phyloP scores from a whole-genome alignment of 352 stramenopile species.

The Globisporangium echinulatum region DNA sequence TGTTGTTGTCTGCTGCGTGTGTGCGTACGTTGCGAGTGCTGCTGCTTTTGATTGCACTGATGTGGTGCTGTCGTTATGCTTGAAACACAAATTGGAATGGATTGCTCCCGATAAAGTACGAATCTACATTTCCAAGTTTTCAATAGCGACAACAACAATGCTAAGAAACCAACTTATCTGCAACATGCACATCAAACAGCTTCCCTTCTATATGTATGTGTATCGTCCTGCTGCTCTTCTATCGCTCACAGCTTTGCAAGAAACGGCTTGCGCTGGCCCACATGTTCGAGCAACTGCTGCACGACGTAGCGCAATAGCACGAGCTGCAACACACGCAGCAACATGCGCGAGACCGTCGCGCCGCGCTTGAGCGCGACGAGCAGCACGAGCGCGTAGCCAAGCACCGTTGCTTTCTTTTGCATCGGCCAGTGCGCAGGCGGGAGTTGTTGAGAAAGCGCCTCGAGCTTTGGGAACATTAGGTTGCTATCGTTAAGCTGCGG shows the following conservation, averaged over 20 bases:
- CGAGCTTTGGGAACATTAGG: slow-evolving; percentile 36
- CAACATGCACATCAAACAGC: no score
- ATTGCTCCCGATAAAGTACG: background rate
- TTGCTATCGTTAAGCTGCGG: slow-evolving; percentile 32
- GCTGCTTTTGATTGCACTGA: background rate
- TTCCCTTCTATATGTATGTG: no score
- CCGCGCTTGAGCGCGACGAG: slow-evolving; percentile 49
- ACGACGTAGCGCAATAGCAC: slow-evolving; percentile 50
- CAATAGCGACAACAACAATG: background rate
- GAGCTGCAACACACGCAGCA: slow-evolving; percentile 50
- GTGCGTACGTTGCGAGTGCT: background rate
- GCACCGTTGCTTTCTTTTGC: slow-evolving; percentile 36
- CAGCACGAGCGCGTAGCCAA: slow-evolving; percentile 48
- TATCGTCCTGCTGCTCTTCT: no score
- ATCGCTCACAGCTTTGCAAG: slow-evolving; percentile 11
- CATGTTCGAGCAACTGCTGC: slow-evolving; percentile 40
- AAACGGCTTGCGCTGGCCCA: slow-evolving; percentile 23
- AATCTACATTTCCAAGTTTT: background rate
- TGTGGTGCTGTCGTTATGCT: background rate
- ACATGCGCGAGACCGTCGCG: slow-evolving; percentile 32
- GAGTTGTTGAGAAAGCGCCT: slow-evolving; percentile 27
- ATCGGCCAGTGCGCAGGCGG: slow-evolving; percentile 27
- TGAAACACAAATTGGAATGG: background rate
- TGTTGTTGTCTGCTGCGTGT: slow-evolving; percentile 2
- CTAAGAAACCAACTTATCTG: background rate